Evolutionary conservation across 306 rosid species (phyloP).

Genomic region (Acacia melanoxylon): DNA sequence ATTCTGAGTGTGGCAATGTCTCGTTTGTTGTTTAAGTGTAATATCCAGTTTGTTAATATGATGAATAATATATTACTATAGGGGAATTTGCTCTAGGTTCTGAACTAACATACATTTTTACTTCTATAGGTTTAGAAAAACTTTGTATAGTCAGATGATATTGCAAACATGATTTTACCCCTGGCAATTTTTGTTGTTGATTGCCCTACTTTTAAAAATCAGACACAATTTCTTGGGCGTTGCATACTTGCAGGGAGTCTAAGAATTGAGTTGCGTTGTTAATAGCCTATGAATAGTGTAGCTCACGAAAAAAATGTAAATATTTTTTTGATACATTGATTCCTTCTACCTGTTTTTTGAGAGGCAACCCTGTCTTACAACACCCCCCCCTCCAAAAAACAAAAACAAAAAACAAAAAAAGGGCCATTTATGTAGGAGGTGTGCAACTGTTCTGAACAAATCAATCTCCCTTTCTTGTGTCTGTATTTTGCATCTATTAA

Average conservation of each 20-base stretch:
- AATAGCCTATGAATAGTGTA: background rate
- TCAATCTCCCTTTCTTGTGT: background rate
- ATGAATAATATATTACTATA: background rate
- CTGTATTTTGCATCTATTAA: background rate
- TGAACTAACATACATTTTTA: background rate
- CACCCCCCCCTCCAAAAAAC: background rate
- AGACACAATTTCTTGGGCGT: background rate
- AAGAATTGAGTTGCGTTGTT: background rate
- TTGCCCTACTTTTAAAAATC: background rate
- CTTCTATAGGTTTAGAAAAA: background rate
- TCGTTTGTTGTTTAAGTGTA: background rate
- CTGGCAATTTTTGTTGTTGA: background rate
- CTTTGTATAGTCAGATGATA: background rate
- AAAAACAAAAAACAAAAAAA: background rate
- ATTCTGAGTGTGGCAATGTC: background rate
- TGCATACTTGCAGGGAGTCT: background rate
- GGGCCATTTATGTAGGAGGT: background rate
- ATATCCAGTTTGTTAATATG: background rate
- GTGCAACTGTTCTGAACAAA: background rate
- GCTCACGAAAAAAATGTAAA: background rate
- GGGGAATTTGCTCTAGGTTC: conserved; percentile 1
- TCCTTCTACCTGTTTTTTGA: background rate
- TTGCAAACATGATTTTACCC: background rate
- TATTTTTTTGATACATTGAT: background rate
- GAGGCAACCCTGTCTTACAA: background rate